Evolutionary conservation across 176 grass and related monocot genomes (phyloP).

Genomic region (Carex pumila): DNA sequence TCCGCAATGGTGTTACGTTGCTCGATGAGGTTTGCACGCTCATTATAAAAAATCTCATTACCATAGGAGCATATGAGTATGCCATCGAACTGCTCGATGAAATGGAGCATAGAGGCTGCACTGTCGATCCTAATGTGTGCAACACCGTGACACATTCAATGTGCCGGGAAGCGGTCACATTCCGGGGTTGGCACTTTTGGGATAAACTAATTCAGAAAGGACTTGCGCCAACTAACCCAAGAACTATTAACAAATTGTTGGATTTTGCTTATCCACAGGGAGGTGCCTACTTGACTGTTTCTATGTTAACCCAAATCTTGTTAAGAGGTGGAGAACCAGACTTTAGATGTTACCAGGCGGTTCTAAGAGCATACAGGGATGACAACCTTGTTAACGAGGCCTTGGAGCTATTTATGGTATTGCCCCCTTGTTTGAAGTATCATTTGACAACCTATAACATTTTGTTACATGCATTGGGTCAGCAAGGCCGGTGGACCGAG

Average conservation of each 20-base stretch:
- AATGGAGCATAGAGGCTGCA: conserved; percentile 5
- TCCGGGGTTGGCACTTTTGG: not conserved
- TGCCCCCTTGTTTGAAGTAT: not conserved
- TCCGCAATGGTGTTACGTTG: not conserved
- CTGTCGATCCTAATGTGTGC: not conserved
- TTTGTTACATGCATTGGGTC: not conserved
- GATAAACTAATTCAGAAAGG: conserved; percentile 17
- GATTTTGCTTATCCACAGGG: not conserved
- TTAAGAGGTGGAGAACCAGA: not conserved
- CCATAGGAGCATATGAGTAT: conserved; percentile 2
- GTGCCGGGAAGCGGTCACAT: not conserved
- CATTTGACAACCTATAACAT: conserved; percentile 12
- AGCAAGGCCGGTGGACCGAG: not conserved
- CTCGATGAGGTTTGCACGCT: not conserved
- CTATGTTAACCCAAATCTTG: not conserved
- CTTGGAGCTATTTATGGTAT: conserved; percentile 2
- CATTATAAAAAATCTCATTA: not conserved
- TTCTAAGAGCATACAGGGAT: not conserved
- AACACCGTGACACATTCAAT: not conserved
- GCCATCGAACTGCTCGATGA: conserved; percentile 8
- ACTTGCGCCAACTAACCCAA: not conserved
- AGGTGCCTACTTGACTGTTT: not conserved
- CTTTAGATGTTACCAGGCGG: not conserved
- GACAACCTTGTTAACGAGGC: not conserved
- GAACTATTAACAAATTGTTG: not conserved